These are phyloP conservation scores for Pestalotiopsis sp. DNA, from an alignment of 2,329 filamentous ascomycete genomes.

Conservation along the genomic window DNA sequence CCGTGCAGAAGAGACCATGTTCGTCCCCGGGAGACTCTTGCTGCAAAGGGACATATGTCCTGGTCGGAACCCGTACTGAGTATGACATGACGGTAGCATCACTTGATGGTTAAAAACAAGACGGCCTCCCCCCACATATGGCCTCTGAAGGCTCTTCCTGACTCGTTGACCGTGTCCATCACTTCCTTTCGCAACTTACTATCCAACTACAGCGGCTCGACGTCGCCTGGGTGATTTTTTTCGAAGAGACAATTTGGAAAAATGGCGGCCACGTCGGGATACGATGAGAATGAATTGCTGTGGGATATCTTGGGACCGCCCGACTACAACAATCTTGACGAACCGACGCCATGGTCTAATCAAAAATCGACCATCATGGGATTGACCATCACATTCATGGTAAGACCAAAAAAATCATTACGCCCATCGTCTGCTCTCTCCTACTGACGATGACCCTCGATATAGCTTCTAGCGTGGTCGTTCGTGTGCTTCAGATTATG, in stretches of 20 bases:
- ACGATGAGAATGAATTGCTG: constrained; percentile 10
- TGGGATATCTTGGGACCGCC: constrained; percentile 9
- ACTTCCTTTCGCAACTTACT: background rate
- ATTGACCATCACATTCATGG: constrained; percentile 14
- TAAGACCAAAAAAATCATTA: background rate
- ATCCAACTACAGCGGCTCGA: background rate
- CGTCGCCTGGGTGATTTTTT: background rate
- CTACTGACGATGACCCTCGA: background rate
- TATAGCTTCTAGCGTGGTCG: constrained; percentile 26
- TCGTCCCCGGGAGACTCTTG: background rate
- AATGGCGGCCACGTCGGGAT: constrained; percentile 10
- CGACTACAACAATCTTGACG: constrained; percentile 13
- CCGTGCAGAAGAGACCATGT: background rate
- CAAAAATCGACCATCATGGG: constrained; percentile 2
- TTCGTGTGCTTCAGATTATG: constrained; percentile 29
- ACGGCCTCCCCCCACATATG: constrained; percentile 3
- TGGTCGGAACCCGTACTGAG: background rate
- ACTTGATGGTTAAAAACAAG: background rate
- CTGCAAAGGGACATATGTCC: constrained; percentile 3
- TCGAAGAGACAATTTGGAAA: background rate
- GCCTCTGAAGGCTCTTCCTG: background rate
- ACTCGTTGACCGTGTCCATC: constrained; percentile 3
- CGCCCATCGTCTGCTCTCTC: too few species aligned
- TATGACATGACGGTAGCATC: background rate
- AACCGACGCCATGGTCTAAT: constrained; percentile 15